Evolutionary conservation across 345 rosid species (phyloP).

Genomic region (Salix purpurea): DNA sequence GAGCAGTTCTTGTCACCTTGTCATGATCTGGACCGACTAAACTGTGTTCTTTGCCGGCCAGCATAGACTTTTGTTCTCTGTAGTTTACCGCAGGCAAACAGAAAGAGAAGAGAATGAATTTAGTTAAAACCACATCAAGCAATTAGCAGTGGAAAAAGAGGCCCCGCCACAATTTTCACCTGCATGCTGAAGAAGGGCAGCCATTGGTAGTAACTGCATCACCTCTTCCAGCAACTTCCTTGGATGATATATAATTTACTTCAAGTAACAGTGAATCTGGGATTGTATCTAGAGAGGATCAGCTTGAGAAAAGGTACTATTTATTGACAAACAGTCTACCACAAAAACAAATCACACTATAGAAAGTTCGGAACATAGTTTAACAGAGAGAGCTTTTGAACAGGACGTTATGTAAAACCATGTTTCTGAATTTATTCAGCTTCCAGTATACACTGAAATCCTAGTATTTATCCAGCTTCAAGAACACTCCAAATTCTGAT

Average conservation of each 20-base stretch:
- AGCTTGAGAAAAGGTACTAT: neutral
- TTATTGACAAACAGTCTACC: neutral
- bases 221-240: conserved; percentile 33
- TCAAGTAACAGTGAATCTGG: conserved; percentile 39
- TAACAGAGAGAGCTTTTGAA: neutral
- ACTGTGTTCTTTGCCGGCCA: conserved; percentile 26
- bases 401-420: neutral
- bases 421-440: neutral
- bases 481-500: neutral
- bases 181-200: conserved; percentile 42
- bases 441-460: neutral
- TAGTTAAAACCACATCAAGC: neutral
- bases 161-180: conserved; percentile 31
- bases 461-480: neutral
- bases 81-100: conserved; percentile 41
- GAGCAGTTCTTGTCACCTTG: neutral
- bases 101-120: conserved; percentile 17
- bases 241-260: conserved; percentile 21
- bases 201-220: conserved; percentile 40
- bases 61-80: conserved; percentile 30
- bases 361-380: neutral
- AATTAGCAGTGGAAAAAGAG: neutral
- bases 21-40: conserved; percentile 19
- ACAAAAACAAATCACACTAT: neutral
- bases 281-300: conserved; percentile 32